These are phyloP conservation scores for Cordyceps tenuipes DNA, from an alignment of 2,329 filamentous ascomycete species.

Conservation along the genomic window DNA sequence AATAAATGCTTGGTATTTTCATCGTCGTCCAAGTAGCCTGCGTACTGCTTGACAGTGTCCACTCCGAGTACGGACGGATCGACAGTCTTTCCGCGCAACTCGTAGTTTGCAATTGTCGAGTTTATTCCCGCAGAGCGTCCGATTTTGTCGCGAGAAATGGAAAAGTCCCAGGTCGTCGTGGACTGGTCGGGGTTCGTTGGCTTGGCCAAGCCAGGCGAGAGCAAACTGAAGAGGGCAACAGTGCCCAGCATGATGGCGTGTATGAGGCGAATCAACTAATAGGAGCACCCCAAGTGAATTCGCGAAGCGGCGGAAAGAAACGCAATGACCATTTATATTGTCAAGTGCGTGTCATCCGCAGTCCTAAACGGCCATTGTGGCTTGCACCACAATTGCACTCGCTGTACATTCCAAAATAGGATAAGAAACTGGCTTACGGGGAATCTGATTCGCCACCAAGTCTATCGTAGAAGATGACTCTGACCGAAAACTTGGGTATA, in stretches of 20 bases:
- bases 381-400: background rate
- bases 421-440: background rate
- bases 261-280: background rate
- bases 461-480: background rate
- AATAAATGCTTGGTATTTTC: conserved; percentile 97
- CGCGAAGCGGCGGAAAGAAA: background rate
- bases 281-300: background rate
- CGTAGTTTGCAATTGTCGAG: background rate
- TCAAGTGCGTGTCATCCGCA: too few relatives aligned
- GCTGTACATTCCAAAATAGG: background rate
- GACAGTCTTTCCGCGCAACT: conserved; percentile 28
- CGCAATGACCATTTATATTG: background rate
- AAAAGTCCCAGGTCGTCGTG: background rate
- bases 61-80: conserved; percentile 77
- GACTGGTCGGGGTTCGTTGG: background rate
- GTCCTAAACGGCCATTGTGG: background rate
- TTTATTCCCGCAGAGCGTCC: background rate
- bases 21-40: conserved; percentile 93
- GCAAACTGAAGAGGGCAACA: background rate
- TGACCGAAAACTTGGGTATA: background rate
- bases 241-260: background rate
- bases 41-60: conserved; percentile 96
- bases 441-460: background rate
- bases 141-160: background rate
- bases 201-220: background rate